Evolutionary conservation across 1,284 basidiomycete genomes (phyloP), one percentile per base, ranked within the genome.

Genomic region (Ganoderma multipileum): DNA sequence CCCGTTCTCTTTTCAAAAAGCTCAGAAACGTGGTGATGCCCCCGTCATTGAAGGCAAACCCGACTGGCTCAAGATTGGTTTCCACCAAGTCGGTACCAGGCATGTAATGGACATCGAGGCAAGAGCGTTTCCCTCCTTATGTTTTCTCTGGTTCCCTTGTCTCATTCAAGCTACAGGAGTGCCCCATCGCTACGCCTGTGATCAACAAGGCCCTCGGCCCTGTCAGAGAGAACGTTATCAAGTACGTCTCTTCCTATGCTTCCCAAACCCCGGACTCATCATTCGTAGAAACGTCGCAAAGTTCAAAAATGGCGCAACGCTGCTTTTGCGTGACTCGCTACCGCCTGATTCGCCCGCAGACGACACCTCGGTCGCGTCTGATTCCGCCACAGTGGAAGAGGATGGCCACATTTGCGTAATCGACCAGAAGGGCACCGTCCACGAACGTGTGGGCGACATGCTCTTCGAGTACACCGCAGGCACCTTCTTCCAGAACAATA

Each of bases 401-500:
- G 86, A 89, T 28, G 83, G 85, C 42, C 93, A 95, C 75, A 76
- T 95, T 65, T 95, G 94, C 76, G 85, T 98, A 70, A 95, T 95
- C 0, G 88, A 96, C 78, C 95, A 95, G 79, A 92, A 93, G 72
- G 88, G 84, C 4, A 89, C 86, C 3, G 91, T 98, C 4, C 92
- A 95, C 67, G 97, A 98, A 80, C 88, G 89, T 57, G 95, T 99
- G 18, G 95, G 94, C 3, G 82, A 87, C 66, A 91, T 86, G 79
- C 81, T 92, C 61, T 98, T 99, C 80, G 91, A 97, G 75, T 98
- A 97, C 79, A 89, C 89, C 14, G 96, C 94, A 1, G 91, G 92
- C 54, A 91, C 92, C 5, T 99, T 99, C 84, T 99, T 99, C 87
- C 97, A 99, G 79, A 99, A 99, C 85, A 99, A 99, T 85, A 97